phyloP scores from a whole-genome alignment of 2,329 filamentous ascomycete species.

The Pseudocercospora crystallina region DNA sequence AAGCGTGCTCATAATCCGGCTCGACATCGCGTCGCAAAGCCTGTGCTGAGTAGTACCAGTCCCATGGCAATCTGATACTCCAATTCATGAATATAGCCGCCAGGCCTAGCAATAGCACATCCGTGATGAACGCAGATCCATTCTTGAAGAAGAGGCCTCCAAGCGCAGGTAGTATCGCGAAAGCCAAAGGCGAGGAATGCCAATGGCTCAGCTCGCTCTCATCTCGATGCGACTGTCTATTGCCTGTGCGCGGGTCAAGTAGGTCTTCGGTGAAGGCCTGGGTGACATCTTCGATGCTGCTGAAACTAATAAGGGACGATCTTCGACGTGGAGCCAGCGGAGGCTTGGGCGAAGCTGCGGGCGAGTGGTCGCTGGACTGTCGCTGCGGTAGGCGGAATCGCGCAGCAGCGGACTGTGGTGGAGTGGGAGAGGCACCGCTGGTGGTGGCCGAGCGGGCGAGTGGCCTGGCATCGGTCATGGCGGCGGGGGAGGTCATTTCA shows the following conservation, averaged over 20 bases:
- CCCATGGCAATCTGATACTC: conserved; percentile 87
- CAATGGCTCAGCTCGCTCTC: conserved; percentile 64
- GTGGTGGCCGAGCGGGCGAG: conserved; percentile 10
- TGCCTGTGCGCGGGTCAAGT: conserved; percentile 49
- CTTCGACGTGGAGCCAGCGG: conserved; percentile 54
- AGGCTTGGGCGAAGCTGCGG: conserved; percentile 19
- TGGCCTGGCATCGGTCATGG: conserved; percentile 10
- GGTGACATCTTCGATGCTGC: conserved; percentile 65
- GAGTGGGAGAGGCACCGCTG: background rate
- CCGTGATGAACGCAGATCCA: conserved; percentile 79
- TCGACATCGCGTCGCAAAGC: conserved; percentile 27
- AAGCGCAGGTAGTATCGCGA: conserved; percentile 83
- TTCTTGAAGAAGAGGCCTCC: conserved; percentile 82
- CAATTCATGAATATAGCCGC: conserved; percentile 87
- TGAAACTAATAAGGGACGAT: conserved; percentile 77
- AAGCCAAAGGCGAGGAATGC: conserved; percentile 76
- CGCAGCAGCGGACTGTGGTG: conserved; percentile 17
- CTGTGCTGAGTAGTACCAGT: conserved; percentile 56
- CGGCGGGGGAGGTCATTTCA: conserved; percentile 5
- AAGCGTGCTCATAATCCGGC: conserved; percentile 6
- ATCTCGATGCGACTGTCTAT: conserved; percentile 36
- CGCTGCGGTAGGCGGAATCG: conserved; percentile 24
- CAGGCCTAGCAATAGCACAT: conserved; percentile 75
- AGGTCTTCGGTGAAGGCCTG: conserved; percentile 70
- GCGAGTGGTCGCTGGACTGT: conserved; percentile 20